These are phyloP conservation scores for Microthyrium microscopicum DNA, from an alignment of 2,329 filamentous ascomycete species.

Conservation along the genomic window DNA sequence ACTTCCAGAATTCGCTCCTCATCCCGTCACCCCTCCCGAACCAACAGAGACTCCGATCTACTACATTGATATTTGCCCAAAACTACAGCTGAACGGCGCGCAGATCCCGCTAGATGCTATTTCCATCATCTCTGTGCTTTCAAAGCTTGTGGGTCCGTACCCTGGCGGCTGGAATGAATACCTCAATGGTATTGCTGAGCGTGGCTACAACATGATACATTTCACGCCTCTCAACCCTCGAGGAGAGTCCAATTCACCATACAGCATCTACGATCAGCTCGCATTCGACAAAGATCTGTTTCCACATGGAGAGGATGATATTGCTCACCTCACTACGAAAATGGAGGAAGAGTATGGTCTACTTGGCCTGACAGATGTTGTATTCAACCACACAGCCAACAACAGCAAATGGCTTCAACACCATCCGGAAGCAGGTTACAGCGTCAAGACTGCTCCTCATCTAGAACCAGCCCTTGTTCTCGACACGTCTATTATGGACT, in stretches of 20 bases:
- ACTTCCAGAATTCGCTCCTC: constrained; percentile 58
- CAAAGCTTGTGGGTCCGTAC: constrained; percentile 95
- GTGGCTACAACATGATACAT: constrained; percentile 98
- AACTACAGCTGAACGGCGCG: constrained; percentile 54
- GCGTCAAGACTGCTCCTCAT: constrained; percentile 72
- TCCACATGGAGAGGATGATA: constrained; percentile 67
- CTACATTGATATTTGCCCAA: constrained; percentile 88
- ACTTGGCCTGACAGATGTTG: constrained; percentile 83
- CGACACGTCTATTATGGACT: constrained; percentile 55
- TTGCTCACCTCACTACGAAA: constrained; percentile 57
- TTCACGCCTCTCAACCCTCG: constrained; percentile 87
- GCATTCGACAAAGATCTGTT: constrained; percentile 71
- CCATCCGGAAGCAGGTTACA: constrained; percentile 93
- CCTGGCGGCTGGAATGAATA: constrained; percentile 83
- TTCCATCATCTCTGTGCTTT: constrained; percentile 84
- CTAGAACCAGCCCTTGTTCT: constrained; percentile 52
- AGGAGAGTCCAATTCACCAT: constrained; percentile 85
- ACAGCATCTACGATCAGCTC: constrained; percentile 89
- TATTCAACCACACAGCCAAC: constrained; percentile 94
- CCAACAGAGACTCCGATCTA: constrained; percentile 58
- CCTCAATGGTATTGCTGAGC: constrained; percentile 67
- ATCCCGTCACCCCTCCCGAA: constrained; percentile 29
- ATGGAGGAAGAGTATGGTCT: constrained; percentile 76
- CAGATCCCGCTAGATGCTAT: constrained; percentile 71
- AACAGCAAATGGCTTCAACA: constrained; percentile 90